Percentiles rank a stretch among this genome's conserved stretches.
Evolutionary conservation across 305 asterid species (phyloP).

Genomic region (Fraxinus latifolia): DNA sequence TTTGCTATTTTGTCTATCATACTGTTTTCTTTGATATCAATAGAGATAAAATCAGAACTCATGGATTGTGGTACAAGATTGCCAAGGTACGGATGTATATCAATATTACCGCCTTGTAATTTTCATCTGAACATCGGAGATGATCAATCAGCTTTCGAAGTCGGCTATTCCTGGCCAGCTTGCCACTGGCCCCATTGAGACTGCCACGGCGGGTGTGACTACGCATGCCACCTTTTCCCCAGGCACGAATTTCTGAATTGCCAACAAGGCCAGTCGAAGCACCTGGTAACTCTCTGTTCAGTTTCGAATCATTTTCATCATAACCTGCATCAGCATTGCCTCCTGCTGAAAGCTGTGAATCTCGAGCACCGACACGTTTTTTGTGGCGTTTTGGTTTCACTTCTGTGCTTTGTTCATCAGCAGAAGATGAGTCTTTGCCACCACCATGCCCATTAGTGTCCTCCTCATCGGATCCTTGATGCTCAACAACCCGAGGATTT

Average conservation of each 20-base stretch:
- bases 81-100: neutral
- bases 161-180: conserved; percentile 52
- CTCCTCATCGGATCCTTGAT: conserved; percentile 74
- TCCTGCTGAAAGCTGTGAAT: conserved; percentile 55
- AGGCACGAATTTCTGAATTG: conserved; percentile 63
- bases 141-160: conserved; percentile 66
- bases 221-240: conserved; percentile 95
- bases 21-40: neutral
- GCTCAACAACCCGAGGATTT: conserved; percentile 53
- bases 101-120: neutral
- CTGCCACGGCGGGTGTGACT: conserved; percentile 72
- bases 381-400: conserved; percentile 63
- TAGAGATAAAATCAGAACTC: neutral
- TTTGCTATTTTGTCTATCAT: neutral
- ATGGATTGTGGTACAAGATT: neutral
- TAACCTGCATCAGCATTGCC: conserved; percentile 53
- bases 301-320: conserved; percentile 67
- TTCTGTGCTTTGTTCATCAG: conserved; percentile 68
- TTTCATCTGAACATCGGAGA: conserved; percentile 48
- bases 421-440: conserved; percentile 86
- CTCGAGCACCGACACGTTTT: conserved; percentile 59
- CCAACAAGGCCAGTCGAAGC: conserved; percentile 57
- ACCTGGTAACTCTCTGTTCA: conserved; percentile 47
- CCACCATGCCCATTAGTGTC: conserved; percentile 59
- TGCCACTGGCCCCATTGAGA: conserved; percentile 49